Evolutionary conservation across 2,329 filamentous ascomycete genomes (phyloP).

Genomic region (Colletotrichum sp.): DNA sequence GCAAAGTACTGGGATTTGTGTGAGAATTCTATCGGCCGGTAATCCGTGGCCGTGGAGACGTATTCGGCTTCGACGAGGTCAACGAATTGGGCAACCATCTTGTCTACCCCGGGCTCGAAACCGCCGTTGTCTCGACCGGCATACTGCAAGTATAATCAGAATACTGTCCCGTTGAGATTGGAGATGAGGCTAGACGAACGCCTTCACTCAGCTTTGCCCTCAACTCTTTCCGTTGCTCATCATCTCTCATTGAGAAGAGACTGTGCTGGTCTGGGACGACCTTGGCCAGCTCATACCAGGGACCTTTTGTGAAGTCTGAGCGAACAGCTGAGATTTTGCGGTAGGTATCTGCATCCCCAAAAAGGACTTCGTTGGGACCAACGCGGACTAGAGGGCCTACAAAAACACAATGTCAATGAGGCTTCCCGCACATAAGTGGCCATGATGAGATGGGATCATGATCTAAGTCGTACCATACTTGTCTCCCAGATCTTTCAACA

Average conservation of each 20-base stretch:
- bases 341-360: constrained; percentile 15
- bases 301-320: constrained; percentile 14
- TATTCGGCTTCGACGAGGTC: constrained; percentile 12
- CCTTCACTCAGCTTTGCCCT: constrained; percentile 22
- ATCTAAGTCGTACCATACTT: neutral
- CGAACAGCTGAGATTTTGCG: constrained; percentile 13
- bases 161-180: fast-evolving
- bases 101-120: constrained; percentile 6
- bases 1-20: constrained; percentile 20
- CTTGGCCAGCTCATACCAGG: constrained; percentile 20
- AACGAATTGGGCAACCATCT: neutral
- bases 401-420: constrained; percentile 25
- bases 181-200: neutral
- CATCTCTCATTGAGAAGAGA: constrained; percentile 21
- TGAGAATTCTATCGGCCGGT: constrained; percentile 14
- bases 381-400: constrained; percentile 22
- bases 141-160: neutral
- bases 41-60: neutral
- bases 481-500: constrained; percentile 6
- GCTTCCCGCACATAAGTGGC: too few species aligned
- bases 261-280: constrained; percentile 16
- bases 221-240: constrained; percentile 16
- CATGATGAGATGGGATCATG: too few species aligned
- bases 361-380: constrained; percentile 24
- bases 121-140: constrained; percentile 14